Conservation (phyloP, 139 green algal genomes). For the Picochlorum sp. region DNA sequence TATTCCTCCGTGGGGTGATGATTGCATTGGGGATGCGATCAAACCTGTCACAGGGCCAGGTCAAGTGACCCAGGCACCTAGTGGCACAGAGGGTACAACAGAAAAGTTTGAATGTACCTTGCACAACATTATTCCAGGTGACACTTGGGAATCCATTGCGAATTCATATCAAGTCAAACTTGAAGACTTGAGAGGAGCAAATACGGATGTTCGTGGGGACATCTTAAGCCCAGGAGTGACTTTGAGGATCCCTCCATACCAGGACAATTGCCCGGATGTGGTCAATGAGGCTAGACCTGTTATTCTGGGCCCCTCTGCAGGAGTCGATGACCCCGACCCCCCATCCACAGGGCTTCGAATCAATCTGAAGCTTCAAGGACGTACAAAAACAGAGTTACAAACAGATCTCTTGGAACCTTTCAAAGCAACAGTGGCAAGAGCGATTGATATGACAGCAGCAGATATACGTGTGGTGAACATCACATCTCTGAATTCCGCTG, state of each 20-base stretch:
- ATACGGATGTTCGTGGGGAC: neutral
- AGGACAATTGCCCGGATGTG: neutral
- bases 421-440: neutral
- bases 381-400: neutral
- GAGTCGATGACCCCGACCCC: neutral
- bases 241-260: slow-evolving; percentile 1
- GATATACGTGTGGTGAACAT: neutral
- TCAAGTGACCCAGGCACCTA: neutral
- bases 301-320: neutral
- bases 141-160: neutral
- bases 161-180: neutral
- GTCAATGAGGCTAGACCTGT: neutral
- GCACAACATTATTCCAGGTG: neutral
- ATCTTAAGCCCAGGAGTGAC: neutral
- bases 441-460: neutral
- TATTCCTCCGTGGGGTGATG: slow-evolving; percentile 1
- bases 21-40: slow-evolving; percentile 4
- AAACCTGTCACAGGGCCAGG: neutral
- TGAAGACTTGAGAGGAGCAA: neutral
- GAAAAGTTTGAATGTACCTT: neutral
- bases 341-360: neutral
- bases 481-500: neutral
- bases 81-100: neutral
- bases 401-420: slow-evolving; percentile 1
- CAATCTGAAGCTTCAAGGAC: neutral